phyloP scores from a whole-genome alignment of 2,329 filamentous ascomycete genomes.

The Chaetomium globosum region DNA sequence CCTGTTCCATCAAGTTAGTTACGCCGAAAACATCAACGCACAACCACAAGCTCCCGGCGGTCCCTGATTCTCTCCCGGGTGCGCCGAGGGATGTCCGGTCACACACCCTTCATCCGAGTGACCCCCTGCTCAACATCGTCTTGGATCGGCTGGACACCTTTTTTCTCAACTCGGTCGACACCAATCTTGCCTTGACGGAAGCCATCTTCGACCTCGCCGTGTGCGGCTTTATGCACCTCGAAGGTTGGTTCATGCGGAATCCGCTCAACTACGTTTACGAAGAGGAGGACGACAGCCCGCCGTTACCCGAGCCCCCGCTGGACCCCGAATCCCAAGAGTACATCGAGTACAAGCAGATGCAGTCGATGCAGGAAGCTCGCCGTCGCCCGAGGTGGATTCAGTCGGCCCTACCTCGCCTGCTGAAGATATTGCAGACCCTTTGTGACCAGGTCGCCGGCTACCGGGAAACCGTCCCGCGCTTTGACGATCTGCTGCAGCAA shows the following conservation, averaged over 20 bases:
- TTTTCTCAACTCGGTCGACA: constrained; percentile 87
- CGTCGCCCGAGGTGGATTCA: constrained; percentile 57
- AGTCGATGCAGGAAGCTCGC: constrained; percentile 55
- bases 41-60: constrained; percentile 58
- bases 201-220: constrained; percentile 78
- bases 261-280: constrained; percentile 65
- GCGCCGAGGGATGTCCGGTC: constrained; percentile 62
- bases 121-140: constrained; percentile 66
- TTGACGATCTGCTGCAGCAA: constrained; percentile 70
- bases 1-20: constrained; percentile 71
- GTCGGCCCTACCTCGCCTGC: constrained; percentile 56
- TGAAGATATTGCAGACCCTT: constrained; percentile 61
- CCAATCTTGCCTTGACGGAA: constrained; percentile 85
- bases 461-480: constrained; percentile 67
- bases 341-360: constrained; percentile 50
- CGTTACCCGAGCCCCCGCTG: constrained; percentile 47
- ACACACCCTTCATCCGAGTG: constrained; percentile 65
- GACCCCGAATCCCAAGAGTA: constrained; percentile 47
- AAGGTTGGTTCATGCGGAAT: constrained; percentile 85
- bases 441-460: constrained; percentile 65
- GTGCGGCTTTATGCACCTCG: constrained; percentile 81
- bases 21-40: constrained; percentile 61
- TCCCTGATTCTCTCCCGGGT: constrained; percentile 60
- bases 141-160: constrained; percentile 76
- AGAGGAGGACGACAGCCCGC: constrained; percentile 48